These are phyloP conservation scores for Aspergillus uvarum DNA, from an alignment of 2,329 filamentous ascomycete species.

Conservation along the genomic window DNA sequence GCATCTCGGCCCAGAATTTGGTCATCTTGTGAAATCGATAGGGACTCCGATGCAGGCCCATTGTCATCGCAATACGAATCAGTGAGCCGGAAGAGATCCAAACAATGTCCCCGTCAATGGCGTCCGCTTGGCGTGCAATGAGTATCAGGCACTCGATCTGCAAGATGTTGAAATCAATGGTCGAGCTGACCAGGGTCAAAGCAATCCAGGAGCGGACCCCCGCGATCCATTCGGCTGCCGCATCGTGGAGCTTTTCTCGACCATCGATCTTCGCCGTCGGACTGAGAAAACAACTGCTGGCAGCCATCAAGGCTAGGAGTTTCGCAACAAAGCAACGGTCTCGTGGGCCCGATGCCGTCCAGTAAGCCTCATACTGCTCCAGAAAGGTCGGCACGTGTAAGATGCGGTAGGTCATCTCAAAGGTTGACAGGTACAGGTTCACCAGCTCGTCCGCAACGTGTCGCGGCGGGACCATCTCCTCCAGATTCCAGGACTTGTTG, in stretches of 20 bases:
- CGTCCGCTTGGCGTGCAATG: conserved; percentile 33
- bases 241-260: conserved; percentile 44
- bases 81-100: conserved; percentile 42
- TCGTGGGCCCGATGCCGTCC: conserved; percentile 45
- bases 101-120: conserved; percentile 33
- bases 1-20: conserved; percentile 45
- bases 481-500: conserved; percentile 30
- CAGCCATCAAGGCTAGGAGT: conserved; percentile 39
- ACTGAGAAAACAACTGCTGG: conserved; percentile 47
- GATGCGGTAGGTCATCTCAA: conserved; percentile 59
- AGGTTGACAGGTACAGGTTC: conserved; percentile 55
- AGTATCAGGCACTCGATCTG: conserved; percentile 37
- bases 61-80: conserved; percentile 42
- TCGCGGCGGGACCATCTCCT: conserved; percentile 46
- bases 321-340: conserved; percentile 50
- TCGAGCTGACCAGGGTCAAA: conserved; percentile 31
- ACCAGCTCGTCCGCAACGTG: conserved; percentile 53
- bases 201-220: conserved; percentile 37
- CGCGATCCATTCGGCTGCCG: conserved; percentile 47
- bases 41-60: conserved; percentile 46
- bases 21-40: conserved; percentile 35
- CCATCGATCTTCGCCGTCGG: conserved; percentile 21
- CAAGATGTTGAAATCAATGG: conserved; percentile 31
- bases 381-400: conserved; percentile 59
- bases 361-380: conserved; percentile 56